A percentile compares a stretch with the other conserved stretches of the same genome.
phyloP scores from a whole-genome alignment of 2,329 filamentous ascomycete genomes.

The Chaetomium globosum region DNA sequence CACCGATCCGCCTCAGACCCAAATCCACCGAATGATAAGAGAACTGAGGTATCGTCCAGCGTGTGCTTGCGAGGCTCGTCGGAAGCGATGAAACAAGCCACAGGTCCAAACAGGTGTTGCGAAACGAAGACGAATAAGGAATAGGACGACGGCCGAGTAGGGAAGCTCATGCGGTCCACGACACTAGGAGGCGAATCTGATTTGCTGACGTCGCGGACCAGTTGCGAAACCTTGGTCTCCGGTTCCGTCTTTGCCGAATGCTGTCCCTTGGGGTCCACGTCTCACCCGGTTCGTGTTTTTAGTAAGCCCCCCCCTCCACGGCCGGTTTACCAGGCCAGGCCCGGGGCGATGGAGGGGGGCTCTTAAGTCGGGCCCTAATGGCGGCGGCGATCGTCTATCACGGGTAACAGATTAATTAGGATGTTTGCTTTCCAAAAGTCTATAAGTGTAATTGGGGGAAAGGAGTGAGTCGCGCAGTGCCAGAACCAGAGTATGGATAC shows the following conservation, averaged over 20 bases:
- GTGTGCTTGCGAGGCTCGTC: not conserved
- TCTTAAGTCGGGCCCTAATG: constrained; percentile 10
- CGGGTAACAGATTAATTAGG: constrained; percentile 22
- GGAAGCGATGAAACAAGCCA: not conserved
- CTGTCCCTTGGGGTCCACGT: constrained; percentile 10
- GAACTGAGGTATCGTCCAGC: constrained; percentile 9
- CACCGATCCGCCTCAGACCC: not conserved
- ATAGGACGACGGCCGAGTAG: not conserved
- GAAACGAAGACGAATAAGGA: not conserved
- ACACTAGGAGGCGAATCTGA: not conserved
- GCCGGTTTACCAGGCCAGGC: not conserved
- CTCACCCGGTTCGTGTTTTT: not conserved
- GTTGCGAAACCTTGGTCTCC: not conserved
- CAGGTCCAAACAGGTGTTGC: not conserved
- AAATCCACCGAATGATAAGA: not conserved
- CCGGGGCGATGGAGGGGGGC: not conserved
- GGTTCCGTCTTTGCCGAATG: constrained; percentile 1
- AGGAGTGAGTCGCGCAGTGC: constrained; percentile 12
- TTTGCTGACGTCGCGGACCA: not conserved
- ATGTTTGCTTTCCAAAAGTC: constrained; percentile 3
- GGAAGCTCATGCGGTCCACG: not conserved
- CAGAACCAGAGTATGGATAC: constrained; percentile 26
- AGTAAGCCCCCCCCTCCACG: not conserved
- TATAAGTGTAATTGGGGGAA: constrained; percentile 8
- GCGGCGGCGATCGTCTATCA: constrained; percentile 30